A percentile compares a stretch with the other conserved stretches of the same genome.
Evolutionary conservation across 2,329 filamentous ascomycete species (phyloP).

Genomic region (Xylariaceae sp.): DNA sequence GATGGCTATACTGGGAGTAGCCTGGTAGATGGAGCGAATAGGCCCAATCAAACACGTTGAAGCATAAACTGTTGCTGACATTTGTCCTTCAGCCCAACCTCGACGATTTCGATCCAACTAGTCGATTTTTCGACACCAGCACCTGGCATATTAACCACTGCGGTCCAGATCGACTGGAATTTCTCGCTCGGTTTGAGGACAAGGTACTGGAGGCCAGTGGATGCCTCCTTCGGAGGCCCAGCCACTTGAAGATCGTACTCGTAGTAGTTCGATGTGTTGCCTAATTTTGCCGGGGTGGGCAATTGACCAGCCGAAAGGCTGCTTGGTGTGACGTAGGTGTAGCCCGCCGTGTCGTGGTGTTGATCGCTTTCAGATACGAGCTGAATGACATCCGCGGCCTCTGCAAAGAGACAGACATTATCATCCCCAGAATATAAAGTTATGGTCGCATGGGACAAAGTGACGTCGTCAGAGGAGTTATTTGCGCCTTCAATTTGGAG

Average conservation of each 20-base stretch:
- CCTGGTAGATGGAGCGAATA: background rate
- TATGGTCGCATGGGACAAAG: background rate
- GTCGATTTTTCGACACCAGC: background rate
- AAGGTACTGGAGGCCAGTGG: background rate
- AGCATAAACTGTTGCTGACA: background rate
- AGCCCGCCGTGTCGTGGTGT: background rate
- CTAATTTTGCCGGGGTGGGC: background rate
- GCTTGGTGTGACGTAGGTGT: background rate
- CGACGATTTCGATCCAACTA: background rate
- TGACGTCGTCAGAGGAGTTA: background rate
- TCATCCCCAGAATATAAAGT: background rate
- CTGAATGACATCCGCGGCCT: background rate
- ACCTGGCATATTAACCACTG: background rate
- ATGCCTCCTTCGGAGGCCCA: background rate
- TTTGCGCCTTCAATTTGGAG: background rate
- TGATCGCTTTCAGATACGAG: background rate
- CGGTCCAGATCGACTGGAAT: background rate
- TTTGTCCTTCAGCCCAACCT: background rate
- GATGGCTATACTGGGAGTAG: background rate
- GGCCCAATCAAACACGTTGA: background rate
- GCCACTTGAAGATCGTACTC: background rate
- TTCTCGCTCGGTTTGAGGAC: background rate
- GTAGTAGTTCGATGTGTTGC: conserved; percentile 1
- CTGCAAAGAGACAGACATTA: background rate
- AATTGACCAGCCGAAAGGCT: background rate